Evolutionary conservation across 495 filamentous ascomycete genomes (phyloP).

Genomic region (Tetracladium marchalianum): DNA sequence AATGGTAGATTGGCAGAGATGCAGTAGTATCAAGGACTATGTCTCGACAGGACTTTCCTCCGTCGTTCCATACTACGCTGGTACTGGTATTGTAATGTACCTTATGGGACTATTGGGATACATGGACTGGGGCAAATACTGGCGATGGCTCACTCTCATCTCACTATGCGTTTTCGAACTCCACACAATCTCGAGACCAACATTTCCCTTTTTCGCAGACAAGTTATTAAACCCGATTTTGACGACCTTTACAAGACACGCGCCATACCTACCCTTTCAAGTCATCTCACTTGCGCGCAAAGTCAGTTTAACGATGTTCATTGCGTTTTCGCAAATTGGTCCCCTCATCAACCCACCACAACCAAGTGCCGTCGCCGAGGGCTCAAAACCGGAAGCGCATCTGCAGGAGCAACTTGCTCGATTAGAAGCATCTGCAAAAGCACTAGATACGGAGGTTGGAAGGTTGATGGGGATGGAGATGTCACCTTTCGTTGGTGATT

Average conservation of each 20-base stretch:
- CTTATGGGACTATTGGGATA: conserved; percentile 68
- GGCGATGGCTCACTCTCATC: conserved; percentile 75
- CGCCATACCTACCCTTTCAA: conserved; percentile 82
- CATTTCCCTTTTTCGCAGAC: conserved; percentile 43
- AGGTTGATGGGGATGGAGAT: conserved; percentile 67
- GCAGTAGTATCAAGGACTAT: conserved; percentile 64
- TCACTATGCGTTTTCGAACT: conserved; percentile 64
- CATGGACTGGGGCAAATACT: conserved; percentile 75
- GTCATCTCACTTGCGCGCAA: conserved; percentile 68
- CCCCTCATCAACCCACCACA: conserved; percentile 42
- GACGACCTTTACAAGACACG: conserved; percentile 34
- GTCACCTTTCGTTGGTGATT: conserved; percentile 71
- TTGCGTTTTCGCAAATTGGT: conserved; percentile 79
- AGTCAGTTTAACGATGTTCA: conserved; percentile 68
- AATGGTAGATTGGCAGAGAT: conserved; percentile 56
- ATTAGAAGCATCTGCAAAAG: conserved; percentile 40
- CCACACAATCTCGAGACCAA: conserved; percentile 58
- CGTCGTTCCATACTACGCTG: conserved; percentile 51
- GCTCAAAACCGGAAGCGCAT: conserved; percentile 18
- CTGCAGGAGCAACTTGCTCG: conserved; percentile 42
- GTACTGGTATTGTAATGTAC: conserved; percentile 50
- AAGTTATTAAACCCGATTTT: conserved; percentile 56
- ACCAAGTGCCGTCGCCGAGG: conserved; percentile 11
- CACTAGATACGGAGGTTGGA: conserved; percentile 55
- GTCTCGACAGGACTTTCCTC: conserved; percentile 50